phyloP scores from a whole-genome alignment of 768 basidiomycete species.

The Boletus sp. region DNA sequence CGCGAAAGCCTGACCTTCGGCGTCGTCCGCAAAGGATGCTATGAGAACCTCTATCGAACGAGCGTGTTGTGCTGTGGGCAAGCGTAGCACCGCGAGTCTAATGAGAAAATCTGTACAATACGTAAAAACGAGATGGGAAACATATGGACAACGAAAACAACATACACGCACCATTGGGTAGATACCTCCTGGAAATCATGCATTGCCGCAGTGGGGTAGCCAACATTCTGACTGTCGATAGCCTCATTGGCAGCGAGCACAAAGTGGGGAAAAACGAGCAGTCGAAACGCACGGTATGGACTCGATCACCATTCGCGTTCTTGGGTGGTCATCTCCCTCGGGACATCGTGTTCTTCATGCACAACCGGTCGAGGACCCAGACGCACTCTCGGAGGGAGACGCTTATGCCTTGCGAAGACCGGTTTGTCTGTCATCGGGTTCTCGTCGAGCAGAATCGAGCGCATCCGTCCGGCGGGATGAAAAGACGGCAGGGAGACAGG shows the following conservation, averaged over 20 bases:
- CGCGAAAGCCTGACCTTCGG: conserved; percentile 57
- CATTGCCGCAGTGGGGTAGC: conserved; percentile 61
- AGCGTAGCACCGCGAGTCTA: conserved; percentile 50
- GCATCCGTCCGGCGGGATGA: conserved; percentile 39
- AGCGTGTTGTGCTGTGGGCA: conserved; percentile 32
- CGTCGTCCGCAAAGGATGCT: conserved; percentile 56
- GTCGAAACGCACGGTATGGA: conserved; percentile 60
- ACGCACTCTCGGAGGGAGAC: conserved; percentile 46
- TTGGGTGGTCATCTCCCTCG: conserved; percentile 56
- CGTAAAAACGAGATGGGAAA: not conserved
- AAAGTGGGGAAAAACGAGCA: not conserved
- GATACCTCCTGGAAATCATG: conserved; percentile 41
- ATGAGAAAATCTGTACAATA: conserved; percentile 62
- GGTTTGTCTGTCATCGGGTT: conserved; percentile 55
- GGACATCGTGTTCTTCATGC: conserved; percentile 32
- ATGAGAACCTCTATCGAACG: conserved; percentile 33
- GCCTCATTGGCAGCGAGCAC: not conserved
- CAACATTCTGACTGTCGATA: conserved; percentile 63
- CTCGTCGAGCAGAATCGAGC: conserved; percentile 60
- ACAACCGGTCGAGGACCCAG: conserved; percentile 28
- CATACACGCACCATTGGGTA: conserved; percentile 53
- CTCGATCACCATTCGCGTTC: conserved; percentile 70
- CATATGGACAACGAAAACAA: not conserved
- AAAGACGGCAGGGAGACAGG: conserved; percentile 40
- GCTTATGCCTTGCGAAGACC: conserved; percentile 54